Evolutionary conservation across 106 monocot species (phyloP).

Genomic region (Dioscorea alata): DNA sequence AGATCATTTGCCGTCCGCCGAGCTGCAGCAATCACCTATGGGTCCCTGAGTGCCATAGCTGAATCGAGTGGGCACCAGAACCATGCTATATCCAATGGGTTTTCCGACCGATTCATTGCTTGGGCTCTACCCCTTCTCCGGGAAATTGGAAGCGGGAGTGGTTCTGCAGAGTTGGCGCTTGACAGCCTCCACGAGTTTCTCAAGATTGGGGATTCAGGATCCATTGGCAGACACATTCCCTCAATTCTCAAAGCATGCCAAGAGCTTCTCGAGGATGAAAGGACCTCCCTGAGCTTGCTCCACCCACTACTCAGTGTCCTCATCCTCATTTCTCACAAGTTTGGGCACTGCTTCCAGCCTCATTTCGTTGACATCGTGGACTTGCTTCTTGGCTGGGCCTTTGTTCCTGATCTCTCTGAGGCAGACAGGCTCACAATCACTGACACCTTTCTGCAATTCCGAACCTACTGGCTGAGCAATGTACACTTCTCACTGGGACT

Average conservation of each 20-base stretch:
- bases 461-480: slow-evolving; percentile 73
- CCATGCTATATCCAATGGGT: slow-evolving; percentile 9
- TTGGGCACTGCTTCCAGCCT: slow-evolving; percentile 60
- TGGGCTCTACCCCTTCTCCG: slow-evolving; percentile 74
- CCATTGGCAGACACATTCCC: slow-evolving; percentile 40
- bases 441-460: slow-evolving; percentile 80
- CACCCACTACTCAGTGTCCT: slow-evolving; percentile 56
- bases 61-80: slow-evolving; percentile 27
- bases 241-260: slow-evolving; percentile 70
- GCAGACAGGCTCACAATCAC: slow-evolving; percentile 45
- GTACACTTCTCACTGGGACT: slow-evolving; percentile 65
- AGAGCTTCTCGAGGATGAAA: slow-evolving; percentile 92
- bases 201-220: slow-evolving; percentile 29
- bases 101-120: slow-evolving; percentile 56
- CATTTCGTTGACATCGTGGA: slow-evolving; percentile 88
- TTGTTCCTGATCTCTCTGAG: slow-evolving; percentile 79
- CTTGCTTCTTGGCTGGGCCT: slow-evolving; percentile 93
- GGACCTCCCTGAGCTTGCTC: slow-evolving; percentile 66
- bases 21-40: slow-evolving; percentile 68
- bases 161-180: slow-evolving; percentile 43
- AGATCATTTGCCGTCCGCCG: slow-evolving; percentile 71
- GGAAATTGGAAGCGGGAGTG: slow-evolving; percentile 23
- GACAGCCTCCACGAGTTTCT: slow-evolving; percentile 69
- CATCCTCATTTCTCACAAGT: slow-evolving; percentile 62
- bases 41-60: slow-evolving; percentile 50